A percentile compares a stretch with the other conserved stretches of the same genome.
Conservation (phyloP, 768 basidiomycete species). For the Pleurotus djamor region DNA sequence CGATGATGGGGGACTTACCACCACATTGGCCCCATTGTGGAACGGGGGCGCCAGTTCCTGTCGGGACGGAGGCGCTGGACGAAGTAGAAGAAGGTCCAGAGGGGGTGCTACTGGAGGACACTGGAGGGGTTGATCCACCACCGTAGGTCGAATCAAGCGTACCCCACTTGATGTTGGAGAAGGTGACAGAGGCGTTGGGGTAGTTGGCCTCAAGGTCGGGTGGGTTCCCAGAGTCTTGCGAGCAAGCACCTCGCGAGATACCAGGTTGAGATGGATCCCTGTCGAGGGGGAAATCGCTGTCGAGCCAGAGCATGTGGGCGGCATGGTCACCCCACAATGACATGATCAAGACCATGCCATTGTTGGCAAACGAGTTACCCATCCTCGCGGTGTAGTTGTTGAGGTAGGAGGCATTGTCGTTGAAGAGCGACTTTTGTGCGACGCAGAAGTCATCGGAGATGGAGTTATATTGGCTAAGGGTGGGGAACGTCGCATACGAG, state of each 20-base stretch:
- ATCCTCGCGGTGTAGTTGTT: conserved; percentile 23
- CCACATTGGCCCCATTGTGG: conserved; percentile 34
- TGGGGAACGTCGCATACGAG: conserved; percentile 26
- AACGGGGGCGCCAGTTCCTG: conserved; percentile 17
- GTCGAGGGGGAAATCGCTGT: conserved; percentile 42
- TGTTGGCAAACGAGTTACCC: conserved; percentile 26
- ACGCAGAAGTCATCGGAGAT: conserved; percentile 35
- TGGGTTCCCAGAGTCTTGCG: conserved; percentile 44
- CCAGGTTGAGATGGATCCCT: conserved; percentile 33
- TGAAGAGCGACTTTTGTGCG: conserved; percentile 29
- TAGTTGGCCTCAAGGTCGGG: conserved; percentile 34
- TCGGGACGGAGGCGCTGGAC: conserved; percentile 15
- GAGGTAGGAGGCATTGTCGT: conserved; percentile 16
- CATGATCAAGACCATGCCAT: conserved; percentile 34
- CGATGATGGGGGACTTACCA: neutral
- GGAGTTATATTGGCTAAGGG: conserved; percentile 27
- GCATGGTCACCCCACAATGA: conserved; percentile 53
- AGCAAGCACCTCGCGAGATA: conserved; percentile 47
- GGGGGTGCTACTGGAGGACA: conserved; percentile 5
- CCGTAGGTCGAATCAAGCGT: conserved; percentile 43
- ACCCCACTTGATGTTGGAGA: conserved; percentile 54
- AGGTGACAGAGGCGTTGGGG: conserved; percentile 42
- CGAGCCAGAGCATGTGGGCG: conserved; percentile 57
- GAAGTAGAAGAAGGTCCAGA: conserved; percentile 8
- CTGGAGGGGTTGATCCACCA: neutral